Conservation (phyloP, 1,284 basidiomycete species). For the Cryptococcus depauperatus region DNA sequence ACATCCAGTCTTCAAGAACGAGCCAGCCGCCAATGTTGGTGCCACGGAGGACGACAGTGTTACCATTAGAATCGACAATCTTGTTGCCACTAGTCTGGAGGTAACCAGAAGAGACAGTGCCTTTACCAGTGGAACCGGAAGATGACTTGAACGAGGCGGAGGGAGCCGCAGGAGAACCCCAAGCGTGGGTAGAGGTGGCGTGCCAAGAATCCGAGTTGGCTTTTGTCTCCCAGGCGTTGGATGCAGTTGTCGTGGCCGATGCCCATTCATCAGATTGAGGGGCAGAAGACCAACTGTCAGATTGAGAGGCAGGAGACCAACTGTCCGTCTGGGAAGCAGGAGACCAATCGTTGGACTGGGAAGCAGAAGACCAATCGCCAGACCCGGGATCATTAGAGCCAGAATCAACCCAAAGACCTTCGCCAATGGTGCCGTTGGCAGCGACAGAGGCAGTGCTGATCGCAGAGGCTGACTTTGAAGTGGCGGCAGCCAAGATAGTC, state of each 20-base stretch:
- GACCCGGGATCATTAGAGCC: background rate
- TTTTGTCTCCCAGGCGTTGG: conserved; percentile 5
- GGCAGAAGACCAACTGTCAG: conserved; percentile 2
- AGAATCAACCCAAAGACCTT: conserved; percentile 12
- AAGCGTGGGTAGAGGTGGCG: conserved; percentile 6
- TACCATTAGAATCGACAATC: conserved; percentile 28
- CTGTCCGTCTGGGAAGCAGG: background rate
- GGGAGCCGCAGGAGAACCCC: conserved; percentile 15
- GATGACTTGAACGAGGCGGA: conserved; percentile 12
- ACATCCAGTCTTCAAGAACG: conserved; percentile 38
- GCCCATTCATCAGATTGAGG: background rate
- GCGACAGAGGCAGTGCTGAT: conserved; percentile 4
- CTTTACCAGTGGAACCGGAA: conserved; percentile 4
- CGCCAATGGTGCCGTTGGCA: conserved; percentile 13
- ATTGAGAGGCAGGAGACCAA: background rate
- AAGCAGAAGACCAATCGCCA: conserved; percentile 1
- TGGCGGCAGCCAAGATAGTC: conserved; percentile 1
- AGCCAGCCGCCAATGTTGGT: conserved; percentile 36
- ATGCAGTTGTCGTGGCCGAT: conserved; percentile 4
- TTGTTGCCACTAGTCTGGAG: conserved; percentile 26
- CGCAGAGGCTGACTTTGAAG: conserved; percentile 1
- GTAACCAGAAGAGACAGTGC: conserved; percentile 23
- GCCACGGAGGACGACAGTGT: conserved; percentile 27
- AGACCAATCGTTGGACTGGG: conserved; percentile 1
- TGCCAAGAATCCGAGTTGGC: conserved; percentile 4